Base-by-base conservation (phyloP, 345 rosid species). In the Linum usitatissimum region DNA sequence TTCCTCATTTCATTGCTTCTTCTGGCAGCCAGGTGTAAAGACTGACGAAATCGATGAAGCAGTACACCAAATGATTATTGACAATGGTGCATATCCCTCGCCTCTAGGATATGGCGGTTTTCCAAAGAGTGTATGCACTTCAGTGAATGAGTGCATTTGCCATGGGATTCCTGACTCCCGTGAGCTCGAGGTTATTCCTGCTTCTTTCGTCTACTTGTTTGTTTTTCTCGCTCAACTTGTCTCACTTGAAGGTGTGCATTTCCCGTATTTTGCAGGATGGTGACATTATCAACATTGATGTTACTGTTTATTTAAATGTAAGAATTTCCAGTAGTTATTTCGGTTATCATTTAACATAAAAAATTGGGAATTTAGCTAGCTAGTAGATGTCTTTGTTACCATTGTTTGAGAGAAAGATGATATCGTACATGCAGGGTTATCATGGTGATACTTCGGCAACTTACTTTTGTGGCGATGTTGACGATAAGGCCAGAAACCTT, bases 51-150 rank as follows among this genome's bases (percentile, higher is more conserved):
- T 92, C 28, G 96, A 92, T 66, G 74, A 85, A 80, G 93, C 89
- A 0, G 96, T 92, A 69, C 98, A 92, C 59, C 93, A 80, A 59
- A 85, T 88, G 96, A 88, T 86, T 64, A 82, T 92, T 56, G 91
- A 88, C 64, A 92, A 85, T 67, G 96, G 96, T 68, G 98, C 96
- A 3, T 92, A 92, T 79, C 98, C 96, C 12, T 92, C 96, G 1
- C 98, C 96, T 58, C 95, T 92, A 72, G 95, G 98, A 19, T 92
- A 92, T 77, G 96, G 95, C 53, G 93, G 96, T 56, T 92, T 92
- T 70, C 98, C 98, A 3, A 88, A 88, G 81, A 88, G 98, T 81
- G 98, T 88, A 9, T 92, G 98, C 70, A 92, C 98, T 13, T 92
- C 98, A 30, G 91, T 91, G 55, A 91, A 88, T 65, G 96, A 91